Conservation (phyloP, 768 basidiomycete species). For the Mrakia gelida region DNA sequence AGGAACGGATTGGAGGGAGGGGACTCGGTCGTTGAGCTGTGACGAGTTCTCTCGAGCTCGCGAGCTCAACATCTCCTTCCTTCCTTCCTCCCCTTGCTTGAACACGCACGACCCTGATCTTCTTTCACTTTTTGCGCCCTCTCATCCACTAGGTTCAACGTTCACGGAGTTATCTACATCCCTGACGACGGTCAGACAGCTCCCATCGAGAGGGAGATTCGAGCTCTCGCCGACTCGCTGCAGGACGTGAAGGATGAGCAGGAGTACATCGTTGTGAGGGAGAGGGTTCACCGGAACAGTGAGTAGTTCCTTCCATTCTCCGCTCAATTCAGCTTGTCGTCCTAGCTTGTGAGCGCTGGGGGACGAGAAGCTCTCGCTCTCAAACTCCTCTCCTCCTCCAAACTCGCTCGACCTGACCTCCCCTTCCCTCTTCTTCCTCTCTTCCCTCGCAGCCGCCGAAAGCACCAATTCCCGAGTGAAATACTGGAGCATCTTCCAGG, state of each 20-base stretch:
- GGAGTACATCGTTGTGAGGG: conserved; percentile 94
- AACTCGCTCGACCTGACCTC: background rate
- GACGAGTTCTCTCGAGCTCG: no score
- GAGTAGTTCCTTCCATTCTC: conserved; percentile 51
- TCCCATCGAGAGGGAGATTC: conserved; percentile 93
- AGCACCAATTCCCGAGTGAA: conserved; percentile 81
- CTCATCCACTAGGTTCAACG: conserved; percentile 72
- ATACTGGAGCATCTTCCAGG: conserved; percentile 96
- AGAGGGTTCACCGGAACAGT: conserved; percentile 87
- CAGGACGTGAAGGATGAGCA: conserved; percentile 92
- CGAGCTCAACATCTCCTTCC: background rate
- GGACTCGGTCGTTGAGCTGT: background rate
- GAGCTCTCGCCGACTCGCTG: conserved; percentile 71
- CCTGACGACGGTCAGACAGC: conserved; percentile 80
- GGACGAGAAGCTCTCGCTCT: background rate
- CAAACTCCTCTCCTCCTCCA: background rate
- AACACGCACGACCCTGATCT: background rate
- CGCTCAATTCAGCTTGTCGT: background rate
- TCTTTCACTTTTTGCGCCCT: background rate
- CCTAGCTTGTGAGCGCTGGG: background rate
- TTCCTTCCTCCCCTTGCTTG: background rate
- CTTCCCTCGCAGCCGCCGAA: conserved; percentile 45
- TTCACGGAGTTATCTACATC: conserved; percentile 93
- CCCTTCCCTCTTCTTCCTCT: background rate
- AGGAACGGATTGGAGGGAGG: background rate